A percentile compares a stretch with the other conserved stretches of the same genome.
Evolutionary conservation across 352 stramenopile species (phyloP).

Genomic region (Salisapilia sapeloensis): DNA sequence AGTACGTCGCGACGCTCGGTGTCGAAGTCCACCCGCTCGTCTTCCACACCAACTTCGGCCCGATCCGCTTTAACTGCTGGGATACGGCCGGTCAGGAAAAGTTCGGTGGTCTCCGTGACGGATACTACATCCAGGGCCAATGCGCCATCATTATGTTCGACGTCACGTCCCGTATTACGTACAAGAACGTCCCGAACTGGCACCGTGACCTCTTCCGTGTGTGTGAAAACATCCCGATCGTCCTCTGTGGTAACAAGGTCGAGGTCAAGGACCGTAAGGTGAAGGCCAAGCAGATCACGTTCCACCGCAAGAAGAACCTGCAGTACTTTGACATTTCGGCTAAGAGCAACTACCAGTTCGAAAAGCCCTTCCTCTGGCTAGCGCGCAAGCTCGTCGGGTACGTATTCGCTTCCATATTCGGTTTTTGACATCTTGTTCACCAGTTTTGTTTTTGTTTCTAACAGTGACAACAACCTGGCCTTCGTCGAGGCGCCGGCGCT

Average conservation of each 20-base stretch:
- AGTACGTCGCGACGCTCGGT: constrained; percentile 98
- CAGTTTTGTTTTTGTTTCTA: constrained; percentile 3
- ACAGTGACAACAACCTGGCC: constrained; percentile 92
- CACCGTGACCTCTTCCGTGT: constrained; percentile 98
- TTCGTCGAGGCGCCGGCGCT: constrained; percentile 97
- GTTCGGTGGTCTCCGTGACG: constrained; percentile 90
- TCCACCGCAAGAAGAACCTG: constrained; percentile 99
- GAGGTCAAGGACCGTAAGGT: constrained; percentile 99
- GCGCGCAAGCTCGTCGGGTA: constrained; percentile 96
- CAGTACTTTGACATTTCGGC: constrained; percentile 99
- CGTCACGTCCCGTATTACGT: constrained; percentile 99
- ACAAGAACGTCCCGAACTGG: constrained; percentile 99
- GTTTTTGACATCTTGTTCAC: constrained; percentile 1
- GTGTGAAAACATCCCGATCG: constrained; percentile 99
- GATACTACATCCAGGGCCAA: constrained; percentile 99
- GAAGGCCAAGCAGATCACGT: constrained; percentile 99
- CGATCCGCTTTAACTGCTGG: constrained; percentile 99
- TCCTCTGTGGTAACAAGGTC: constrained; percentile 99
- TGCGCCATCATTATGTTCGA: constrained; percentile 99
- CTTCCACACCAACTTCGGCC: constrained; percentile 98
- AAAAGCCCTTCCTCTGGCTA: constrained; percentile 99
- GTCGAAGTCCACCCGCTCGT: constrained; percentile 98
- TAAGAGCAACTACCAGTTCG: constrained; percentile 99
- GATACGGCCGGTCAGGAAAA: constrained; percentile 99
- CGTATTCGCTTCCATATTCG: constrained; percentile 4